Conservation (phyloP, 441 rosid genomes). For the Corymbia citriodora region DNA sequence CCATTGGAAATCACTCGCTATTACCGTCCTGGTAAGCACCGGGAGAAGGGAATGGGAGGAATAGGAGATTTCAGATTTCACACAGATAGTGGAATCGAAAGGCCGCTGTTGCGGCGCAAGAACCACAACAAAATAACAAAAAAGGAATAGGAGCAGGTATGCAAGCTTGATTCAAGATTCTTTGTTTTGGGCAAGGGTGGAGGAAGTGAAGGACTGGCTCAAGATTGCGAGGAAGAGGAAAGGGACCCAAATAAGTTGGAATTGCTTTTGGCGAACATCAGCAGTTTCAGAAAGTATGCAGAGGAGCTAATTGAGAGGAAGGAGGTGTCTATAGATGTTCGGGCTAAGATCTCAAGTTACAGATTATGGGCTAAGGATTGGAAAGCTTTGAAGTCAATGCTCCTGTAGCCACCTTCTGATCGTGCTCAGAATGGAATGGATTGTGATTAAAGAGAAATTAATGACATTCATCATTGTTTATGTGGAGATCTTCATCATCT, state of each 20-base stretch:
- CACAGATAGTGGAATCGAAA: not conserved
- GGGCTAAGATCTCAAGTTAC: slow-evolving; percentile 60
- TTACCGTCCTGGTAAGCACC: too few species aligned
- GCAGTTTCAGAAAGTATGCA: slow-evolving; percentile 36
- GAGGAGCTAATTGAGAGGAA: slow-evolving; percentile 29
- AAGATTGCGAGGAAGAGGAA: slow-evolving; percentile 27
- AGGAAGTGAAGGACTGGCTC: slow-evolving; percentile 65
- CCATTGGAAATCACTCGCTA: too few species aligned
- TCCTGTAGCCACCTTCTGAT: not conserved
- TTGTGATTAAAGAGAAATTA: not conserved
- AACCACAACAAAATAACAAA: not conserved
- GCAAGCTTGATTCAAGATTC: slow-evolving; percentile 66
- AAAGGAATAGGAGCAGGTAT: not conserved
- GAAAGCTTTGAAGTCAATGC: not conserved
- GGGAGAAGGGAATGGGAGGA: too few species aligned
- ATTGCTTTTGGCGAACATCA: slow-evolving; percentile 28
- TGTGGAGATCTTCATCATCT: too few species aligned
- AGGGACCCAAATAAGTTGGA: slow-evolving; percentile 12
- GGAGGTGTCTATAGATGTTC: slow-evolving; percentile 63
- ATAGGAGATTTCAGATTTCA: too few species aligned
- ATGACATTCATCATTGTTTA: too few species aligned
- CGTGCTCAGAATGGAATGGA: not conserved
- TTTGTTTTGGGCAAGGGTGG: slow-evolving; percentile 79
- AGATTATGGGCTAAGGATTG: slow-evolving; percentile 34
- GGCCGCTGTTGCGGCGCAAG: not conserved